These are phyloP conservation scores for Plectosphaerella sp. DNA, from an alignment of 2,329 filamentous ascomycete genomes.

Conservation along the genomic window DNA sequence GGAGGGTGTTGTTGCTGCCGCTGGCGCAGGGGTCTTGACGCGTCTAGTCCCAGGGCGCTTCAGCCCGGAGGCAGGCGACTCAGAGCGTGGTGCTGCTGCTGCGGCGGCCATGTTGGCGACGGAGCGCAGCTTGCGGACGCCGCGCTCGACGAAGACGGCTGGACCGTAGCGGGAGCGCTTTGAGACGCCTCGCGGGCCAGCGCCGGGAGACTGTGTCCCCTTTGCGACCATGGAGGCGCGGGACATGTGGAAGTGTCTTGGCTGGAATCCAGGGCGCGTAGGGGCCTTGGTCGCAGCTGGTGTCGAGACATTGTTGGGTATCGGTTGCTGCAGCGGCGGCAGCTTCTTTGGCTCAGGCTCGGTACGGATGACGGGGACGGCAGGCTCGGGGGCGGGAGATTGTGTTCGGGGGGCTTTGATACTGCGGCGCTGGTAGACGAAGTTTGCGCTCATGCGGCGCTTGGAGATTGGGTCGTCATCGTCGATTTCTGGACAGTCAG, in stretches of 20 bases:
- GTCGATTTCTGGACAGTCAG: neutral
- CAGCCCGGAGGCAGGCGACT: neutral
- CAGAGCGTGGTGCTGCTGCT: neutral
- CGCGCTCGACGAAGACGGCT: constrained; percentile 54
- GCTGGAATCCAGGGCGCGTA: constrained; percentile 23
- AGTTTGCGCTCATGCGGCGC: constrained; percentile 46
- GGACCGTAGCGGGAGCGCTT: constrained; percentile 37
- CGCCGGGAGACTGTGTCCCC: constrained; percentile 15
- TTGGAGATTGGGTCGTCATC: constrained; percentile 26
- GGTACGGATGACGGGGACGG: constrained; percentile 41
- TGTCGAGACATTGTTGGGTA: neutral
- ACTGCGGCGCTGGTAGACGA: constrained; percentile 52
- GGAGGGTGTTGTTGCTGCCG: neutral
- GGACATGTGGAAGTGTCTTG: constrained; percentile 53
- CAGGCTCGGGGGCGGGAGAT: neutral
- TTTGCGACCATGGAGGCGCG: constrained; percentile 32
- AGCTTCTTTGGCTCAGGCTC: neutral
- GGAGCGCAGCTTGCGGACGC: constrained; percentile 27
- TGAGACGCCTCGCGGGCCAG: constrained; percentile 21
- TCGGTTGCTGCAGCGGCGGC: neutral
- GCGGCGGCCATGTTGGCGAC: neutral
- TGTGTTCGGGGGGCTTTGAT: constrained; percentile 11
- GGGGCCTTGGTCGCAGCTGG: constrained; percentile 3
- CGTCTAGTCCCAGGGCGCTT: neutral
- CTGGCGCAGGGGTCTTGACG: neutral